These are phyloP conservation scores for Umbelopsis sp. DNA, from an alignment of 371 early-diverging fungal species.

Conservation along the genomic window DNA sequence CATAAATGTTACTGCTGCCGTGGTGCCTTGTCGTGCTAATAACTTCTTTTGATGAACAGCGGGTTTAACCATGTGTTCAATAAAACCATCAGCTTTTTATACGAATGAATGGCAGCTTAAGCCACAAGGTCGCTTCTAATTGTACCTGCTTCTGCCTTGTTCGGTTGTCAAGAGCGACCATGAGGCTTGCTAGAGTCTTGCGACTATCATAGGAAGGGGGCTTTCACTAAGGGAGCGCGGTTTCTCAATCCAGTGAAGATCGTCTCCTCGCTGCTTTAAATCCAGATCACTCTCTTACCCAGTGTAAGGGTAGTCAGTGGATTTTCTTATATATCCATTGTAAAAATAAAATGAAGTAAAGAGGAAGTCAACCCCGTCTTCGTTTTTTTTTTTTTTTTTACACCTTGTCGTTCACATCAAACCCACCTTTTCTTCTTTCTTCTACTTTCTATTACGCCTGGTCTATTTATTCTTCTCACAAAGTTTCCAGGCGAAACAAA, in stretches of 20 bases:
- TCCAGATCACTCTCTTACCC: neutral
- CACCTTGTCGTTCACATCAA: neutral
- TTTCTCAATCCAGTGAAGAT: constrained; percentile 17
- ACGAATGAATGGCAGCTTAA: neutral
- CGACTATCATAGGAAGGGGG: constrained; percentile 13
- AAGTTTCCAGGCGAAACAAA: constrained; percentile 19
- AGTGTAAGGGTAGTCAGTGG: neutral
- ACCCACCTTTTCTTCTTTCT: neutral
- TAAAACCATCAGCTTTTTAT: neutral
- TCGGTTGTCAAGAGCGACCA: constrained; percentile 16
- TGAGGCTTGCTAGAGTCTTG: constrained; percentile 16
- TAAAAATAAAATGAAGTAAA: constrained; percentile 3
- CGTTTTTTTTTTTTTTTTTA: neutral
- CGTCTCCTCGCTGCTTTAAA: constrained; percentile 17
- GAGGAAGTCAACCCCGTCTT: neutral
- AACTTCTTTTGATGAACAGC: no score
- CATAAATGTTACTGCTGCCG: neutral
- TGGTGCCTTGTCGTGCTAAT: no score
- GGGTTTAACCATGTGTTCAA: no score
- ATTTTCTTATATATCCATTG: constrained; percentile 3
- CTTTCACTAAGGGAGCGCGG: constrained; percentile 11
- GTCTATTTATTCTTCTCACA: constrained; percentile 6
- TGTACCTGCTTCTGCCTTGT: neutral
- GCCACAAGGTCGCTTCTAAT: neutral
- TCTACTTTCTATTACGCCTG: neutral